Base-by-base conservation (phyloP, 192 early-diverging fungal genomes). In the Cetraspora pellucida region DNA sequence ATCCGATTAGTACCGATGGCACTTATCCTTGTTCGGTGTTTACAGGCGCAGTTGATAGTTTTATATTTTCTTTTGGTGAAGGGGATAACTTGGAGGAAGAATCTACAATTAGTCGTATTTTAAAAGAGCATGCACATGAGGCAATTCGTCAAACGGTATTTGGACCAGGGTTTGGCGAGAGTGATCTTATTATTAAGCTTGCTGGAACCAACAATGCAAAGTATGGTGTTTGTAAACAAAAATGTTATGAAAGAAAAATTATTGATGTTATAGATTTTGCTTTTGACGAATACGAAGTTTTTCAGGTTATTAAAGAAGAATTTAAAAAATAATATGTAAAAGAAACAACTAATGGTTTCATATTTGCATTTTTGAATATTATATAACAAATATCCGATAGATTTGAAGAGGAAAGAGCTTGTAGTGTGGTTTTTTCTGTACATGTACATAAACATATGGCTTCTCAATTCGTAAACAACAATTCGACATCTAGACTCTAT, bases 41-140 rank as follows among this genome's bases (percentile, higher is more conserved):
- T 9, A 11, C 16, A 0, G 44, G 68, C 27, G 19, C 44, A 2
- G 11, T 37, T 7, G 68, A 71, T 13, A 23, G 45, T 28, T 71
- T 71, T 50, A 71, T 71, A 52, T 71, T 71, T 54, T 71, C 68
- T 49, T 71, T 71, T n/a, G 68, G 68, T 27, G 68, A 25, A 25
- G 68, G 68, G 3, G 68, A 50, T 54, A 54, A 71, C 49, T 19
- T 45, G 46, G 49, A 71, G 25, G 68, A 54, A 1, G 68, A 65
- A 44, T 28, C 63, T 10, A 44, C n/a, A 14, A 44, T 65, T 10
- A 65, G 63, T 65, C 30, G 63, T 10, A 31, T 65, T n/a, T 65
- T 23, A n/a, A 65, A 43, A 37, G 17, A 65, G 43, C 37, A 65
- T 65, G 28, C 63, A 17, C 63, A 65, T 16, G 9, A 43, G 7